Evolutionary conservation across 768 basidiomycete species (phyloP).

Genomic region (Mycena latifolia): DNA sequence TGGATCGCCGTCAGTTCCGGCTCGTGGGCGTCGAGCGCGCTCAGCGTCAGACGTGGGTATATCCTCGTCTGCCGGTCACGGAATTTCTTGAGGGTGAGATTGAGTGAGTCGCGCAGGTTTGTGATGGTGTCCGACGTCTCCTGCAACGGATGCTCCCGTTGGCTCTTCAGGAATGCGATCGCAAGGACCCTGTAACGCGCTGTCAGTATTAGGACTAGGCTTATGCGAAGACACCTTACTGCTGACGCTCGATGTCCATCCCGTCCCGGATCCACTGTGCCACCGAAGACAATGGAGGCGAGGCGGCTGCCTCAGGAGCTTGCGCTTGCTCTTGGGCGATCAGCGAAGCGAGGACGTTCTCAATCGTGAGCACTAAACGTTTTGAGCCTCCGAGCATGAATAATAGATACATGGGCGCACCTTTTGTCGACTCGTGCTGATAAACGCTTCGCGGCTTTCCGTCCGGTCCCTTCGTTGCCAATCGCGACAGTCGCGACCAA

Average conservation of each 20-base stretch:
- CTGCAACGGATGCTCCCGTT: conserved; percentile 17
- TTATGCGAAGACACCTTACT: no score
- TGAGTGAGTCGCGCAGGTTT: conserved; percentile 2
- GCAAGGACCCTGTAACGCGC: not conserved
- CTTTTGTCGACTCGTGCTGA: no score
- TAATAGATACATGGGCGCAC: no score
- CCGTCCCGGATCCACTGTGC: conserved; percentile 23
- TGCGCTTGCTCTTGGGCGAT: conserved; percentile 5
- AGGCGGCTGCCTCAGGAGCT: not conserved
- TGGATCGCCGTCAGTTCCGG: conserved; percentile 25
- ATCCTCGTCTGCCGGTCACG: conserved; percentile 14
- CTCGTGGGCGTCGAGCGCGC: conserved; percentile 24
- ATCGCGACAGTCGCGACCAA: conserved; percentile 16
- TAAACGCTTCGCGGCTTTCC: conserved; percentile 8
- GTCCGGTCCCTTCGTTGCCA: not conserved
- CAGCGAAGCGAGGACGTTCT: conserved; percentile 10
- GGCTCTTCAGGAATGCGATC: conserved; percentile 10
- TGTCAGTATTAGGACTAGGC: no score
- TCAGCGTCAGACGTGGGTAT: conserved; percentile 16
- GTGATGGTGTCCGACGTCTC: conserved; percentile 12
- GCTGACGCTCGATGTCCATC: conserved; percentile 18
- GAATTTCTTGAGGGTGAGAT: conserved; percentile 13
- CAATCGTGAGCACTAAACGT: conserved; percentile 14
- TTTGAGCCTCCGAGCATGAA: conserved; percentile 1
- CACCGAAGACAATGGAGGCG: not conserved